Evolutionary conservation across 106 monocot species (phyloP).

Genomic region (Dendrobium catenatum): DNA sequence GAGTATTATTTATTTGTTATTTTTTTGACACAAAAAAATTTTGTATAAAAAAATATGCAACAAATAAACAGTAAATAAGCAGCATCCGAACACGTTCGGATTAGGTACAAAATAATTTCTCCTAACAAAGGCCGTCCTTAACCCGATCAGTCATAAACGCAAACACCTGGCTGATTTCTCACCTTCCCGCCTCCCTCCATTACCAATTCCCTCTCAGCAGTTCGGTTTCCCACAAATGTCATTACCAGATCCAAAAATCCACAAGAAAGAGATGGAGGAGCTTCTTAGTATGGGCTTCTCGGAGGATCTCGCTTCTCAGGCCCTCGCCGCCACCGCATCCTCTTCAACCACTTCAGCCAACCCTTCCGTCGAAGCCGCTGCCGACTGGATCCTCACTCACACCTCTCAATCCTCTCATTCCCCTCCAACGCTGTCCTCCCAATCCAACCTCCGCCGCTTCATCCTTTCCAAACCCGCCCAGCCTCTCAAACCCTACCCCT

Average conservation of each 20-base stretch:
- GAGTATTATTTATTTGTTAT: no score
- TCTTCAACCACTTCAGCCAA: slow-evolving; percentile 27
- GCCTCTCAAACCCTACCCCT: neutral
- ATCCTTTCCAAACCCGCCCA: slow-evolving; percentile 13
- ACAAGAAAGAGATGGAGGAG: slow-evolving; percentile 37
- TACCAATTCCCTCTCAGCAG: neutral
- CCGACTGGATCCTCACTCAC: slow-evolving; percentile 59
- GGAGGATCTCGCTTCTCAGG: slow-evolving; percentile 40
- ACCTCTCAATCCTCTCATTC: slow-evolving; percentile 12
- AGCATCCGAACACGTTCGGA: no score
- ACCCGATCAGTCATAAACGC: neutral
- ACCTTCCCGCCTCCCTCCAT: neutral
- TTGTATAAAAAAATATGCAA: no score
- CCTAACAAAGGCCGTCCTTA: no score
- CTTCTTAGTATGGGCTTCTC: slow-evolving; percentile 83
- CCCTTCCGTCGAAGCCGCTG: slow-evolving; percentile 31
- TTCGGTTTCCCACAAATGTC: neutral
- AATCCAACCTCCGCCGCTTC: slow-evolving; percentile 36
- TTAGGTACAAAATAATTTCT: no score
- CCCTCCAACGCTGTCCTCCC: slow-evolving; percentile 14
- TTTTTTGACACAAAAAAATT: no score
- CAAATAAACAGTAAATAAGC: no score
- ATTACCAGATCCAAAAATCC: neutral
- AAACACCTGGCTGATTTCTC: neutral
- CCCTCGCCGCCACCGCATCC: slow-evolving; percentile 54